Percentiles rank a stretch among this genome's conserved stretches.
phyloP scores from a whole-genome alignment of 1,284 basidiomycete genomes.

The Porodaedalea pini region DNA sequence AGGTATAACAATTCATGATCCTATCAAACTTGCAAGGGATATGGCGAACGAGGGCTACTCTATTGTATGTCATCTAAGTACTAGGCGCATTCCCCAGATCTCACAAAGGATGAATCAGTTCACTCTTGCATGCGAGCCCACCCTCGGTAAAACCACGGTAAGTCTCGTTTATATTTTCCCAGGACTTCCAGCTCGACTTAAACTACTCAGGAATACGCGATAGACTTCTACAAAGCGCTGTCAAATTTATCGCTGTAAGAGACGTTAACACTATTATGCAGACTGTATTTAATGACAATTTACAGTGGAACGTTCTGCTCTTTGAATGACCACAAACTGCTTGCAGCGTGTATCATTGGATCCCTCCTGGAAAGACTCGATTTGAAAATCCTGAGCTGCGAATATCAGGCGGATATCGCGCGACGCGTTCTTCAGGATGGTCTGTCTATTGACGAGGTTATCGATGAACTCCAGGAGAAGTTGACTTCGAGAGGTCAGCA shows the following conservation, averaged over 20 bases:
- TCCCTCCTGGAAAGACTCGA: slow-evolving; percentile 56
- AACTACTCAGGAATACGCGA: neutral
- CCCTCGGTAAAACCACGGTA: neutral
- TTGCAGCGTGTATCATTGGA: slow-evolving; percentile 53
- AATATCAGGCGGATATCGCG: slow-evolving; percentile 23
- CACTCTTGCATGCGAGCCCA: slow-evolving; percentile 1
- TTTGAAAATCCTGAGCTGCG: slow-evolving; percentile 48
- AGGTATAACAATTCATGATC: slow-evolving; percentile 39
- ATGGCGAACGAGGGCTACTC: slow-evolving; percentile 36
- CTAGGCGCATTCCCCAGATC: too few relatives aligned
- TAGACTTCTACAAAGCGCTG: slow-evolving; percentile 5
- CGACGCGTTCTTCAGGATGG: neutral
- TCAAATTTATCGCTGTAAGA: neutral
- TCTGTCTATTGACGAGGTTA: neutral
- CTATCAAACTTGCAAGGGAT: slow-evolving; percentile 44
- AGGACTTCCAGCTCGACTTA: neutral
- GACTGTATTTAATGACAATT: neutral
- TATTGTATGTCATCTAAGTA: neutral
- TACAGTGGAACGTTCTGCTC: slow-evolving; percentile 39
- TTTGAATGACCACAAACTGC: slow-evolving; percentile 47
- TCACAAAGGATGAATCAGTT: neutral
- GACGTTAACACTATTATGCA: slow-evolving; percentile 30
- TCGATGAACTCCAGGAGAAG: neutral
- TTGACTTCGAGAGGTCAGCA: neutral
- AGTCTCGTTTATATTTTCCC: neutral